phyloP scores from a whole-genome alignment of 345 rosid species.

The Rhodamnia argentea region DNA sequence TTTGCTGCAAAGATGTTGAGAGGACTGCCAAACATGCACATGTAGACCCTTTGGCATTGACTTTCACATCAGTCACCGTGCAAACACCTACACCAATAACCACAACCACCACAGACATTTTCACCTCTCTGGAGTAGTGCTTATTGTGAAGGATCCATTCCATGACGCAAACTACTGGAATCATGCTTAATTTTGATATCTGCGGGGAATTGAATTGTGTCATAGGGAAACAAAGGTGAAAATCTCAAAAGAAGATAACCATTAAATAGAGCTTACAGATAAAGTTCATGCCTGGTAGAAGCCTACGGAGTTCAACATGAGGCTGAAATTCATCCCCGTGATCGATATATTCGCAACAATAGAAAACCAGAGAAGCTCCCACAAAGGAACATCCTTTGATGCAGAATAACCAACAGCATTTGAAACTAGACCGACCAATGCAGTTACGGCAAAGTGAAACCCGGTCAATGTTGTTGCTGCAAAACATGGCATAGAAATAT shows the following conservation, averaged over 20 bases:
- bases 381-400: slow-evolving; percentile 70
- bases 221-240: neutral
- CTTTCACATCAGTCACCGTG: slow-evolving; percentile 91
- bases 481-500: neutral
- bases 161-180: slow-evolving; percentile 91
- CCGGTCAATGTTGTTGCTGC: slow-evolving; percentile 89
- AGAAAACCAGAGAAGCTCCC: slow-evolving; percentile 98
- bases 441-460: slow-evolving; percentile 84
- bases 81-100: slow-evolving; percentile 91
- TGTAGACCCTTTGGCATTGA: slow-evolving; percentile 81
- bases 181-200: slow-evolving; percentile 96
- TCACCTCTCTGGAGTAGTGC: slow-evolving; percentile 69
- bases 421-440: slow-evolving; percentile 73
- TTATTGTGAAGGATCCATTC: slow-evolving; percentile 91
- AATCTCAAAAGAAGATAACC: neutral
- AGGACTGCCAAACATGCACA: slow-evolving; percentile 85
- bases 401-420: slow-evolving; percentile 80
- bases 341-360: slow-evolving; percentile 76
- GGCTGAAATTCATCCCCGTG: slow-evolving; percentile 85
- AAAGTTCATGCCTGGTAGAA: slow-evolving; percentile 59
- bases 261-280: neutral
- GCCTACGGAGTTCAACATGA: slow-evolving; percentile 93
- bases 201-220: slow-evolving; percentile 3
- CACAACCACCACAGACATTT: slow-evolving; percentile 69
- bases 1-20: slow-evolving; percentile 87